A percentile compares a stretch with the other conserved stretches of the same genome.
phyloP scores from a whole-genome alignment of 2,329 filamentous ascomycete genomes.

The Colletotrichum tabaci region DNA sequence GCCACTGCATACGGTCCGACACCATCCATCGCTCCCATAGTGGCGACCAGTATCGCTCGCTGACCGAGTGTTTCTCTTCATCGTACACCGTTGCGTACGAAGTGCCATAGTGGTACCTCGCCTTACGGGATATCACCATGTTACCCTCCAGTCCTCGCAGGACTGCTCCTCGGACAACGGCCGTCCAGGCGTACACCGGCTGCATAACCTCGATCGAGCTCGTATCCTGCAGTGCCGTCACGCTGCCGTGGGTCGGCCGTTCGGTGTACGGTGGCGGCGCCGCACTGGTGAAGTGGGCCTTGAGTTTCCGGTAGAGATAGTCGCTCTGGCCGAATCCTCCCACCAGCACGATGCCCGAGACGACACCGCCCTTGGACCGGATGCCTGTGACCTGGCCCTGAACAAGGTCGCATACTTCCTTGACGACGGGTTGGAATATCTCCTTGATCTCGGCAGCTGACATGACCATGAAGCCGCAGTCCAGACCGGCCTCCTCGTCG shows the following conservation, averaged over 20 bases:
- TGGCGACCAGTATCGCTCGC: constrained; percentile 84
- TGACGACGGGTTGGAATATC: constrained; percentile 83
- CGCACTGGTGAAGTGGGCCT: constrained; percentile 75
- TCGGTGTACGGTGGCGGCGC: constrained; percentile 77
- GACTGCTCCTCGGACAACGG: constrained; percentile 83
- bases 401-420: constrained; percentile 78
- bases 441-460: constrained; percentile 77
- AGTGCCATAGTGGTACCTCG: constrained; percentile 84
- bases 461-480: constrained; percentile 84
- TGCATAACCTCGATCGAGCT: constrained; percentile 84
- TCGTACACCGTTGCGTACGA: constrained; percentile 87
- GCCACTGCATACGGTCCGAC: constrained; percentile 87
- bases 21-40: constrained; percentile 90
- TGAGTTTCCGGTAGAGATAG: constrained; percentile 80
- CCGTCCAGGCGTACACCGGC: constrained; percentile 86
- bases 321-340: constrained; percentile 87
- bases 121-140: constrained; percentile 82
- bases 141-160: constrained; percentile 82
- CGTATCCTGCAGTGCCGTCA: constrained; percentile 61
- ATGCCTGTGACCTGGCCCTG: constrained; percentile 77
- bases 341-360: constrained; percentile 84
- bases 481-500: constrained; percentile 80
- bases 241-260: constrained; percentile 75
- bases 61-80: constrained; percentile 79
- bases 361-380: constrained; percentile 72